Conservation (phyloP, 129 eudicot species). For the Scalesia atractyloides region DNA sequence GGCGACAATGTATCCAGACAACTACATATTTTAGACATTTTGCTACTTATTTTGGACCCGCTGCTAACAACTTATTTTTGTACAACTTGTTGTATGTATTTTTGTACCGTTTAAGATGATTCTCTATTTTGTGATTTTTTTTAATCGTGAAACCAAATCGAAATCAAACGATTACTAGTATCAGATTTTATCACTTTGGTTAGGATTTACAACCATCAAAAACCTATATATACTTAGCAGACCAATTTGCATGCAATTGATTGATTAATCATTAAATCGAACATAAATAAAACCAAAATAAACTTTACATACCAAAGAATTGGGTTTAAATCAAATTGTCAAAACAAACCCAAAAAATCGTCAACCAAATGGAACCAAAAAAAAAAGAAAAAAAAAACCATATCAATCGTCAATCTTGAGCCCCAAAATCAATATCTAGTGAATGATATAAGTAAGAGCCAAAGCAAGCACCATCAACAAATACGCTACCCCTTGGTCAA, state of each 20-base stretch:
- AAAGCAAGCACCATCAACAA: conserved; percentile 80
- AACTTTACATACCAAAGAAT: conserved; percentile 36
- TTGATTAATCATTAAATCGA: not conserved
- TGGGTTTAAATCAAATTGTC: conserved; percentile 26
- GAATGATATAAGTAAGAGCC: conserved; percentile 81
- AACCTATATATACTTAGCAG: not conserved
- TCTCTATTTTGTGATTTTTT: no score
- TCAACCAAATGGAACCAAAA: not conserved
- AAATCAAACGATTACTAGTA: no score
- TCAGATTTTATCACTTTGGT: no score
- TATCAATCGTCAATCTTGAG: conserved; percentile 4
- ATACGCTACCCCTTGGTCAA: conserved; percentile 82
- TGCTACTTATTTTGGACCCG: no score
- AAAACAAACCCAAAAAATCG: conserved; percentile 32
- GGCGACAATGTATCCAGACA: no score
- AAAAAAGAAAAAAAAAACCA: not conserved
- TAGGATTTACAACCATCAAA: no score
- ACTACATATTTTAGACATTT: no score
- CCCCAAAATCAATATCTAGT: conserved; percentile 35
- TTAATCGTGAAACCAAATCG: no score
- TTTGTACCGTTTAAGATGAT: no score
- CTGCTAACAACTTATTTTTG: no score
- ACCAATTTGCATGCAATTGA: conserved; percentile 19
- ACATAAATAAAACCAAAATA: conserved; percentile 10
- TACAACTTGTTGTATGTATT: no score